phyloP scores from a whole-genome alignment of 805 yeast species.

The Myxozyma sirexii region DNA sequence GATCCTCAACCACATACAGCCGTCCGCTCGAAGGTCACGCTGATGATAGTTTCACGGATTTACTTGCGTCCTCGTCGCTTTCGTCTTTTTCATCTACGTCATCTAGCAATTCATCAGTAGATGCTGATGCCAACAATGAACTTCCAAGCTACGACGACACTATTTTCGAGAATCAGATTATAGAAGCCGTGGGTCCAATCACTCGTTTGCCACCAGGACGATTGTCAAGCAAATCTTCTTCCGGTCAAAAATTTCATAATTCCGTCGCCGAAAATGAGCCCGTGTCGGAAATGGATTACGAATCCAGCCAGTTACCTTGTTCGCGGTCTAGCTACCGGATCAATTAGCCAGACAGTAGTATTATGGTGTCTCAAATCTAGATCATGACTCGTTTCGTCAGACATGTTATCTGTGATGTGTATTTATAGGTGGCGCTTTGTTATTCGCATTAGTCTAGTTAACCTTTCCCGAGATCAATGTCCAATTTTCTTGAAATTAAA shows the following conservation, averaged over 20 bases:
- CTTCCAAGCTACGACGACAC: constrained; percentile 23
- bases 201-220: background rate
- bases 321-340: no score
- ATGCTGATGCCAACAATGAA: background rate
- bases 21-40: background rate
- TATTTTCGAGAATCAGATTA: constrained; percentile 12
- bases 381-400: no score
- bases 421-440: no score
- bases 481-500: no score
- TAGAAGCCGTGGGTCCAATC: constrained; percentile 19
- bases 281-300: no score
- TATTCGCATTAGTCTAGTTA: no score
- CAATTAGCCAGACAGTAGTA: no score
- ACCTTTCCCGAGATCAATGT: no score
- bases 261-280: background rate
- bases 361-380: no score
- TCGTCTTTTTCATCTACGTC: background rate
- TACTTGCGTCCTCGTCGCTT: background rate
- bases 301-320: no score
- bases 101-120: background rate
- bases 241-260: background rate
- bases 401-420: no score
- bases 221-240: background rate
- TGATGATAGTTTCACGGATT: background rate
- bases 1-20: background rate